Percentiles rank a stretch among this genome's conserved stretches.
Conservation (phyloP, 257 asterid genomes). For the Solanum bulbocastanum region DNA sequence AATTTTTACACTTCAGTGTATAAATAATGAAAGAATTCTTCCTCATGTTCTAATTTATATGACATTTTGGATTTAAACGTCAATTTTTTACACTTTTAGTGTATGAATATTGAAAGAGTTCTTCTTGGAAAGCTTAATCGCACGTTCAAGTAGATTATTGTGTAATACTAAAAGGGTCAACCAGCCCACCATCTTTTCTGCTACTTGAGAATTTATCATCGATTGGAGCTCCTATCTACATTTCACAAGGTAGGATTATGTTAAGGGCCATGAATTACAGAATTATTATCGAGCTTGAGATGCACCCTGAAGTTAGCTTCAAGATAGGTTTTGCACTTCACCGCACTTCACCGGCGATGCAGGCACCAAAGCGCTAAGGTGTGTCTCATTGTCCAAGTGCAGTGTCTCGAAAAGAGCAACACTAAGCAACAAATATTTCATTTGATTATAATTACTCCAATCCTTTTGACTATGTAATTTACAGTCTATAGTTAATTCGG, state of each 20-base stretch:
- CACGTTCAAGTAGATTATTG: neutral
- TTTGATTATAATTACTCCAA: neutral
- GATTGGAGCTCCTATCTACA: neutral
- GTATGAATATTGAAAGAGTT: neutral
- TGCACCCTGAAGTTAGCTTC: neutral
- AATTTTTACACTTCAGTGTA: neutral
- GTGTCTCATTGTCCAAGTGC: neutral
- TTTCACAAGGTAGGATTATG: neutral
- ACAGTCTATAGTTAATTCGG: neutral
- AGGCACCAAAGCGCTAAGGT: neutral
- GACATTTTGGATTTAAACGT: neutral
- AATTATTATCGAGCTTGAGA: neutral
- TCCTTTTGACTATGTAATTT: neutral
- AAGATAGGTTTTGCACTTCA: neutral
- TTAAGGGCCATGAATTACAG: neutral
- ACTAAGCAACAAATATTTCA: neutral
- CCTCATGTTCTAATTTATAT: neutral
- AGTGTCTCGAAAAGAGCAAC: neutral
- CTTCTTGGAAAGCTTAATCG: neutral
- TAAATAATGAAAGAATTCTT: neutral
- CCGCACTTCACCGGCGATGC: neutral
- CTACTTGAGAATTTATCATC: neutral
- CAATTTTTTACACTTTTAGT: no score
- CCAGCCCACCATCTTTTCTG: neutral
- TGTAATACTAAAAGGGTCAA: neutral